Percentiles rank a stretch among this genome's conserved stretches.
Conservation (phyloP, 139 green algal species). For the Coccomyxa sp. region DNA sequence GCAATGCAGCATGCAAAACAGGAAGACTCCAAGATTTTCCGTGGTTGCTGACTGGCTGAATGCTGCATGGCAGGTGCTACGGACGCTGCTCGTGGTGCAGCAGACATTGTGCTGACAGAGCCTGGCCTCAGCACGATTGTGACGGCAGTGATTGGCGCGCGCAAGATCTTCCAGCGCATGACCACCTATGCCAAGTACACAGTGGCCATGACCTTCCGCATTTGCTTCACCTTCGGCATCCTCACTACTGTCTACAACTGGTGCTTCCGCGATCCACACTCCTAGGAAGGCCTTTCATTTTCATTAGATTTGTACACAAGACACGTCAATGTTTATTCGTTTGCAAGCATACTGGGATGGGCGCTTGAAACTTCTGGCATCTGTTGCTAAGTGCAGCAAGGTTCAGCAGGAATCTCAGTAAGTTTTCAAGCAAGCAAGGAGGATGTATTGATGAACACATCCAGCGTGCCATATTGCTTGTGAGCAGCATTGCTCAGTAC, state of each 20-base stretch:
- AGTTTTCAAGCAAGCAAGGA: no score
- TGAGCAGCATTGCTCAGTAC: neutral
- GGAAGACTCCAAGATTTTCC: neutral
- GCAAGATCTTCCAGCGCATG: conserved; percentile 91
- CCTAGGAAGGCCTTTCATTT: no score
- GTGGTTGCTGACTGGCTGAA: neutral
- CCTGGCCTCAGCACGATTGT: conserved; percentile 56
- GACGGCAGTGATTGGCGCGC: conserved; percentile 63
- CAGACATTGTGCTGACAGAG: conserved; percentile 76
- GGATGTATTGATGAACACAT: no score
- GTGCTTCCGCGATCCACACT: conserved; percentile 18
- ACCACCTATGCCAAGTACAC: conserved; percentile 86
- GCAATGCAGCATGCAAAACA: neutral
- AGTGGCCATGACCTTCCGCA: conserved; percentile 82
- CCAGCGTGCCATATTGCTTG: neutral
- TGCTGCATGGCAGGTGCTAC: conserved; percentile 43
- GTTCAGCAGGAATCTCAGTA: neutral
- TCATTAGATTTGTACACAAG: no score
- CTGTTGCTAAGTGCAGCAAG: neutral
- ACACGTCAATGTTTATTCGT: no score
- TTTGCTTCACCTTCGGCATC: conserved; percentile 85
- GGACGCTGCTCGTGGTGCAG: conserved; percentile 74
- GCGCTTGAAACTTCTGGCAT: no score
- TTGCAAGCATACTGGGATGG: no score
- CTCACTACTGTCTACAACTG: conserved; percentile 80